These are phyloP conservation scores for Gyromitra esculenta DNA, from an alignment of 2,329 filamentous ascomycete species.

Conservation along the genomic window DNA sequence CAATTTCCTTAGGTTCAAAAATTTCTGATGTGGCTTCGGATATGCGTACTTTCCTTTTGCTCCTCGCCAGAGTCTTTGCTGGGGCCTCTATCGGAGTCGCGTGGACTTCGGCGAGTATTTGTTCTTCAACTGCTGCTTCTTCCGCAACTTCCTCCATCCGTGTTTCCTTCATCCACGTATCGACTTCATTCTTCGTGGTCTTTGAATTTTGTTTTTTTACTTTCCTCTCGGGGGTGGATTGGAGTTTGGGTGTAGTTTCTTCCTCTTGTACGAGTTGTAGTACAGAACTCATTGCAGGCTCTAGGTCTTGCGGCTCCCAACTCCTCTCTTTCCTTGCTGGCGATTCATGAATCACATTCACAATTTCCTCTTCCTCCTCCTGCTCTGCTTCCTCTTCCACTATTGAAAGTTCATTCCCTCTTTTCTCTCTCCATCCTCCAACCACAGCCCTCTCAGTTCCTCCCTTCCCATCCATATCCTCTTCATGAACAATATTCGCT, in stretches of 20 bases:
- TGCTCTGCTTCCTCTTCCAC: slow-evolving; percentile 45
- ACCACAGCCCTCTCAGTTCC: slow-evolving; percentile 54
- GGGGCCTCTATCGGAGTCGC: not conserved
- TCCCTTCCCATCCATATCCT: slow-evolving; percentile 49
- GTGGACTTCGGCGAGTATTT: slow-evolving; percentile 12
- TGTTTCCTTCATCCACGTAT: slow-evolving; percentile 1
- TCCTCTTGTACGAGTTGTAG: not conserved
- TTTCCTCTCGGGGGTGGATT: not conserved
- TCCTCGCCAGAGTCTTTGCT: not conserved
- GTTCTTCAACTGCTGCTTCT: slow-evolving; percentile 16
- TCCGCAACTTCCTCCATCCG: not conserved
- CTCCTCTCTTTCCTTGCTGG: not conserved
- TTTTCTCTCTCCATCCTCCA: slow-evolving; percentile 16
- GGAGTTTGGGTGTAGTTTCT: slow-evolving; percentile 1
- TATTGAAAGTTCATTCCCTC: slow-evolving; percentile 6
- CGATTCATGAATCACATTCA: slow-evolving; percentile 56
- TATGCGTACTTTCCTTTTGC: slow-evolving; percentile 17
- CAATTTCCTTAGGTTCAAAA: slow-evolving; percentile 1
- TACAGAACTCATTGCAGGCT: not conserved
- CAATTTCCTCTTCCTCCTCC: slow-evolving; percentile 53
- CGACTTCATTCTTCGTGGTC: not conserved
- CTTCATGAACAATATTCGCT: slow-evolving; percentile 31
- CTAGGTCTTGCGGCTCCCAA: not conserved
- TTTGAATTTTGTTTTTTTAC: slow-evolving; percentile 4
- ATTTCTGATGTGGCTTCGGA: slow-evolving; percentile 25